Evolutionary conservation across 1,284 basidiomycete genomes (phyloP).

Genomic region (Phellopilus nigrolimitatus): DNA sequence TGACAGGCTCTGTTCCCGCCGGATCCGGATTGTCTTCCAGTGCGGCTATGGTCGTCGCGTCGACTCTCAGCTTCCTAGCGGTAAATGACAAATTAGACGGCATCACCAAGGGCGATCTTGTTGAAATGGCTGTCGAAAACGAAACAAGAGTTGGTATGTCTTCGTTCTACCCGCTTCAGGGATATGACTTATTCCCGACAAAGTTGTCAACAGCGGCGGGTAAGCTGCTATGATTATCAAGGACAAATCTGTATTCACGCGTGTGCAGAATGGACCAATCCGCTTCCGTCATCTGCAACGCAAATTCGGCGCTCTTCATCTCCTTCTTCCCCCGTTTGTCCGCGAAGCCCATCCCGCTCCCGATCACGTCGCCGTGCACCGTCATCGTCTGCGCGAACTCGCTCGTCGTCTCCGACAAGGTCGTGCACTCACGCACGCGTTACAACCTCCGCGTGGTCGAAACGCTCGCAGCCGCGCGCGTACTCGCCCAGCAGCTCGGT

Average conservation of each 20-base stretch:
- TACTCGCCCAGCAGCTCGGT: constrained; percentile 57
- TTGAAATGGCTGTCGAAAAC: constrained; percentile 75
- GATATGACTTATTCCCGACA: constrained; percentile 8
- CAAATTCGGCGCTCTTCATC: constrained; percentile 71
- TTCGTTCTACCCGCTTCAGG: constrained; percentile 1
- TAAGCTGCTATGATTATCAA: constrained; percentile 30
- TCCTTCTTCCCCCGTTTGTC: constrained; percentile 74
- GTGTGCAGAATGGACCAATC: constrained; percentile 73
- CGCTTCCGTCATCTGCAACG: constrained; percentile 69
- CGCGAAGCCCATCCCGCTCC: constrained; percentile 60
- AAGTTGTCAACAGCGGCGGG: constrained; percentile 72
- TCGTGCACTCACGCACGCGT: constrained; percentile 65
- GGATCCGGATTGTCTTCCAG: constrained; percentile 82
- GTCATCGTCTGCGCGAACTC: constrained; percentile 83
- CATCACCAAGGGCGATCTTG: constrained; percentile 66
- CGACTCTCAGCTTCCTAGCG: constrained; percentile 72
- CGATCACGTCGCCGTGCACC: constrained; percentile 40
- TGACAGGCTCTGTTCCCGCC: constrained; percentile 75
- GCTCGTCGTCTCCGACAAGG: constrained; percentile 80
- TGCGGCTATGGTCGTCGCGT: constrained; percentile 82
- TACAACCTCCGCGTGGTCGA: constrained; percentile 90
- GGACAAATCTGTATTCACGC: not conserved
- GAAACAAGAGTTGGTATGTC: constrained; percentile 73
- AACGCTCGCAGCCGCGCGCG: constrained; percentile 71
- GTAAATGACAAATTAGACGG: constrained; percentile 62